phyloP scores from a whole-genome alignment of 805 yeast species.

The Ogataea haglerorum region DNA sequence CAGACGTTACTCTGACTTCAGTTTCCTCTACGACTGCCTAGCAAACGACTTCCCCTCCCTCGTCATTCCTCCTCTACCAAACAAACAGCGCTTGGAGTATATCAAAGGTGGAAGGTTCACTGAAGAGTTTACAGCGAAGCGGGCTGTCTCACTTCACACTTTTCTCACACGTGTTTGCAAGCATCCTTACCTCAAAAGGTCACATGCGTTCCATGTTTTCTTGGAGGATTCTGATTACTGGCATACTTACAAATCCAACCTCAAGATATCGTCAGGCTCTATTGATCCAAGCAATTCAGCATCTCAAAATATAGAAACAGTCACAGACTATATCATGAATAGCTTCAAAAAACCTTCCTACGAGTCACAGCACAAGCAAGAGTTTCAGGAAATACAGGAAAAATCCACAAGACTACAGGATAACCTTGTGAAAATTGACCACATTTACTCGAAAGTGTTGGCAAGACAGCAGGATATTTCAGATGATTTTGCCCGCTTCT shows the following conservation, averaged over 20 bases:
- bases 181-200: conserved; percentile 69
- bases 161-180: conserved; percentile 68
- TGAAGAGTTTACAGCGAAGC: conserved; percentile 73
- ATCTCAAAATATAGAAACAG: conserved; percentile 53
- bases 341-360: conserved; percentile 76
- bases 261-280: conserved; percentile 37
- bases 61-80: conserved; percentile 91
- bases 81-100: conserved; percentile 86
- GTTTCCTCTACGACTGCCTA: conserved; percentile 70
- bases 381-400: conserved; percentile 79
- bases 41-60: conserved; percentile 78
- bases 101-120: conserved; percentile 92
- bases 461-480: conserved; percentile 71
- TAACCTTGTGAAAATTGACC: conserved; percentile 74
- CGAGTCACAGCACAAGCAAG: conserved; percentile 57
- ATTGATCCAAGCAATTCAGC: conserved; percentile 21
- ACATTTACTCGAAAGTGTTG: conserved; percentile 67
- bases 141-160: conserved; percentile 76
- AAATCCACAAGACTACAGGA: conserved; percentile 81
- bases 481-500: conserved; percentile 68
- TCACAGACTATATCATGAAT: conserved; percentile 90
- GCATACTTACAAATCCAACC: conserved; percentile 60
- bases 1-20: conserved; percentile 83
- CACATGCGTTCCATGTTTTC: conserved; percentile 68
- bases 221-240: conserved; percentile 67